These are phyloP conservation scores for Ormosia semicastrata DNA, from an alignment of 306 rosid genomes.

Conservation along the genomic window DNA sequence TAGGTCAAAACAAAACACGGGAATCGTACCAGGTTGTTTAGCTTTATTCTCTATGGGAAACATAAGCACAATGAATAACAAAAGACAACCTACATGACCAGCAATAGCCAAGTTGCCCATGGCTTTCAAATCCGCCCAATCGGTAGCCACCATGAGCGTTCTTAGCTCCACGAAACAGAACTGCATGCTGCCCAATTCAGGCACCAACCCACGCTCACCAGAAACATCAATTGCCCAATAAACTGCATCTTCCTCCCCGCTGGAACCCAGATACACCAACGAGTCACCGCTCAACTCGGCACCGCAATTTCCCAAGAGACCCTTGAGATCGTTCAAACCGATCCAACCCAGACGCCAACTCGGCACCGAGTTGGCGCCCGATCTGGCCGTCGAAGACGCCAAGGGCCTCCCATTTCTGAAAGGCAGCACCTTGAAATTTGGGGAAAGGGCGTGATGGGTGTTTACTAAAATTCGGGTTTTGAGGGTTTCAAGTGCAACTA, in stretches of 20 bases:
- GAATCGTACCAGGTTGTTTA: neutral
- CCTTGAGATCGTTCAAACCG: slow-evolving; percentile 48
- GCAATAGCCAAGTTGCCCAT: slow-evolving; percentile 81
- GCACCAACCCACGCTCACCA: slow-evolving; percentile 38
- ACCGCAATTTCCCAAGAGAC: slow-evolving; percentile 34
- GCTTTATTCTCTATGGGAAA: neutral
- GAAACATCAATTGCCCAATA: slow-evolving; percentile 84
- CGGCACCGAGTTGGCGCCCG: slow-evolving; percentile 14
- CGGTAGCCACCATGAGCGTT: slow-evolving; percentile 88
- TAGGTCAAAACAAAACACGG: neutral
- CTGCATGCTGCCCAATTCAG: slow-evolving; percentile 39
- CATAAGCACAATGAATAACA: neutral
- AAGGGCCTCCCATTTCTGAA: slow-evolving; percentile 69
- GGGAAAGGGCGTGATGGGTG: slow-evolving; percentile 36
- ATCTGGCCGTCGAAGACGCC: slow-evolving; percentile 42
- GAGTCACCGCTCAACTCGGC: slow-evolving; percentile 44
- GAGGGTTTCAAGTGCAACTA: slow-evolving; percentile 54
- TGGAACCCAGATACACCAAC: slow-evolving; percentile 75
- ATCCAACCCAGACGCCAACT: slow-evolving; percentile 83
- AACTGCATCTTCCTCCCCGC: slow-evolving; percentile 49
- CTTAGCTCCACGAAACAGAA: slow-evolving; percentile 74
- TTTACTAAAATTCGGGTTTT: slow-evolving; percentile 47
- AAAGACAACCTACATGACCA: slow-evolving; percentile 70
- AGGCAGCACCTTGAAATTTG: slow-evolving; percentile 62
- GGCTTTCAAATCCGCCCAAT: slow-evolving; percentile 69